Percentiles rank a stretch among this genome's conserved stretches.
Conservation (phyloP, 768 basidiomycete species). For the Rhodotorula graminis region DNA sequence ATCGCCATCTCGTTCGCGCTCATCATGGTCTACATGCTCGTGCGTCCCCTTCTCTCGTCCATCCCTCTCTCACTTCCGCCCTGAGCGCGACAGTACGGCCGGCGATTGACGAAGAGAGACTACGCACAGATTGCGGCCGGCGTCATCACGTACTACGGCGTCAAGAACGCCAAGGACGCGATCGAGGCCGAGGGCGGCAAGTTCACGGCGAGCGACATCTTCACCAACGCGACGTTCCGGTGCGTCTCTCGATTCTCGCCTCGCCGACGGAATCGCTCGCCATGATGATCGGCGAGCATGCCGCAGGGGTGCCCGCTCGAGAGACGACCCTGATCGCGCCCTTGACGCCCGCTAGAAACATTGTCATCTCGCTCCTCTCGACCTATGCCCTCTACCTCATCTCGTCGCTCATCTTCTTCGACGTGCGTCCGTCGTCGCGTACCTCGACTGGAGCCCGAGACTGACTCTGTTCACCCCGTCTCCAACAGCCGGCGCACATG, state of each 20-base stretch:
- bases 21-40: constrained; percentile 96
- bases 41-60: constrained; percentile 47
- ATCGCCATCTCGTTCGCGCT: constrained; percentile 82
- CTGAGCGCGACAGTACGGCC: too few relatives aligned
- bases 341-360: constrained; percentile 45
- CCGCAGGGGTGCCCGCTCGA: too few relatives aligned
- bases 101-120: too few relatives aligned
- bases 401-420: not conserved
- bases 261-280: too few relatives aligned
- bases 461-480: not conserved
- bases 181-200: constrained; percentile 50
- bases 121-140: constrained; percentile 73
- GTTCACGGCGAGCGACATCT: constrained; percentile 59
- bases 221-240: constrained; percentile 60
- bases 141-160: constrained; percentile 75
- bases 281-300: too few relatives aligned
- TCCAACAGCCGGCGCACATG: constrained; percentile 56
- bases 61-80: not conserved
- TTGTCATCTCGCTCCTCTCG: constrained; percentile 67
- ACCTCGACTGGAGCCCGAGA: too few relatives aligned
- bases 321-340: constrained; percentile 55
- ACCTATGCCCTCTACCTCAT: constrained; percentile 27
- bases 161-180: constrained; percentile 57
- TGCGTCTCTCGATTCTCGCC: constrained; percentile 41
- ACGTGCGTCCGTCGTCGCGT: not conserved